These are phyloP conservation scores for Podaxis carcinomalis DNA, from an alignment of 768 basidiomycete species.

Conservation along the genomic window DNA sequence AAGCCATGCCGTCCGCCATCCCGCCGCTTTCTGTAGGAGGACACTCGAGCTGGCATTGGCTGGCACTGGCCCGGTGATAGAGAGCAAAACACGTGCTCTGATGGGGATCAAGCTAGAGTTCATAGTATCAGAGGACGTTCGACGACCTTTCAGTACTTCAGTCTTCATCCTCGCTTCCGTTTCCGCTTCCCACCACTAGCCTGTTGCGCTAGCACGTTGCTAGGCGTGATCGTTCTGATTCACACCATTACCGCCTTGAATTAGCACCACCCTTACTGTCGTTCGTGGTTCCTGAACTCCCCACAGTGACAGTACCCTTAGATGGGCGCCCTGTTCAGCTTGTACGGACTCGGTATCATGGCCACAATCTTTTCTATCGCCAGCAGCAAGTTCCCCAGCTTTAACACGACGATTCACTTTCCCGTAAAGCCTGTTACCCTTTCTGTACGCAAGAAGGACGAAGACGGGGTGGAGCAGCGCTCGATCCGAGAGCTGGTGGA, in stretches of 20 bases:
- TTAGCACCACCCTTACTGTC: background rate
- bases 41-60: background rate
- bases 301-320: background rate
- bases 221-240: background rate
- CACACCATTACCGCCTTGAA: background rate
- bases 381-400: slow-evolving; percentile 17
- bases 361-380: slow-evolving; percentile 29
- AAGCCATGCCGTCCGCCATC: too few relatives aligned
- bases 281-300: background rate
- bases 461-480: slow-evolving; percentile 28
- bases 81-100: background rate
- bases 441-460: slow-evolving; percentile 24
- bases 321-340: slow-evolving; percentile 22
- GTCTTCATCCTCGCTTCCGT: background rate
- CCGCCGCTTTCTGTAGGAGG: too few relatives aligned
- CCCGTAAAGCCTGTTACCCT: slow-evolving; percentile 32
- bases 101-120: background rate
- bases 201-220: background rate
- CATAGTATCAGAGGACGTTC: background rate
- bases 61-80: background rate
- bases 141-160: background rate
- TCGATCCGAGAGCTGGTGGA: slow-evolving; percentile 37
- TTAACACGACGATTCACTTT: slow-evolving; percentile 33
- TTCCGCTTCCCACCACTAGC: background rate
- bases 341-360: slow-evolving; percentile 28